Base-by-base conservation (phyloP, 768 basidiomycete species). In the Amanita inopinata region DNA sequence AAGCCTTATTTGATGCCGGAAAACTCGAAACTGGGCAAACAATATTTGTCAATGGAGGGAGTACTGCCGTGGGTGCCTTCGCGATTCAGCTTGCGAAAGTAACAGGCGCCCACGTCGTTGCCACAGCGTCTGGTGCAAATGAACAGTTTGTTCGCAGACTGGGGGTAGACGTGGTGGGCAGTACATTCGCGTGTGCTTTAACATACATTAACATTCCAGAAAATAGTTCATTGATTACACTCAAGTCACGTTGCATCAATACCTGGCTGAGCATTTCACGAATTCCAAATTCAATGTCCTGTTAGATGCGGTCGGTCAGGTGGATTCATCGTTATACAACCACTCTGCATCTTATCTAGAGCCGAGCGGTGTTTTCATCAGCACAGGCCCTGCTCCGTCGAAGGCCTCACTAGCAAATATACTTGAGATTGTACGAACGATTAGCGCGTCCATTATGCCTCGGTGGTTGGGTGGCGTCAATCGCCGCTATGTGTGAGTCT, bases 41-140 rank as follows among this genome's bases (percentile, higher is more conserved):
- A 1, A 61, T 88, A 3, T 71, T 87, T 49, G 63, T 89, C 52
- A 79, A 83, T 43, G 83, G 83, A 0, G 85, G 81, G 3, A 79
- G 77, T 38, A 74, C 79, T 1, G 61, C 76, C 9, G 80, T 85
- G 1, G 85, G 84, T 3, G 61, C 68, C n/a, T 72, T 71, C 49
- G 83, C 80, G 1, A 80, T 87, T 36, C 82, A 86, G 55, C 54
- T 86, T 7, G 81, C 83, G 5, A 87, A 85, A 53, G 67, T 73
- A 0, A 65, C 63, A 47, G 80, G 80, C 3, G 74, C 74, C 42
- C 62, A 56, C 38, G 81, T 86, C 3, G 62, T 71, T 2, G 73
- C 74, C 0, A 74, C 69, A 22, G 80, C 78, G 6, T 83, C 80
- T 3, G 64, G 54, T 1, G 73, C 67, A 55, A 85, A 83, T 46